These are phyloP conservation scores for Acanthamoeba culbertsoni DNA, from an alignment of 208 protist genomes.

Conservation along the genomic window DNA sequence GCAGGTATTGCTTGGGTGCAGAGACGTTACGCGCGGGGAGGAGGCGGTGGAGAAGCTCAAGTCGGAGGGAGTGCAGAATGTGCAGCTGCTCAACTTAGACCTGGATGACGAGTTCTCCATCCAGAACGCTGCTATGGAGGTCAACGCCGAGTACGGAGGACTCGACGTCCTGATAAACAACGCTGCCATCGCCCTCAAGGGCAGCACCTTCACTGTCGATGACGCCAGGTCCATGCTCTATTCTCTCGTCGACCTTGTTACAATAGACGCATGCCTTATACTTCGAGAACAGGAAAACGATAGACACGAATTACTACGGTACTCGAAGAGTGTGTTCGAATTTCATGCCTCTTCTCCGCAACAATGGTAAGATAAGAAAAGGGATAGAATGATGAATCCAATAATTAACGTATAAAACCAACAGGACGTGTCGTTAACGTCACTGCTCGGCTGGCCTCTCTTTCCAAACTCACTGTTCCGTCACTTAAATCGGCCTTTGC, in stretches of 20 bases:
- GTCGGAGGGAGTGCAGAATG: background rate
- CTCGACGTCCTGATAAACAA: conserved; percentile 57
- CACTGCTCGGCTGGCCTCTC: background rate
- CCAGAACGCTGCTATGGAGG: background rate
- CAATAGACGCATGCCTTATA: background rate
- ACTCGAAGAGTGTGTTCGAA: background rate
- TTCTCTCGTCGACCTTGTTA: background rate
- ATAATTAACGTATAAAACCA: background rate
- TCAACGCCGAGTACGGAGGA: background rate
- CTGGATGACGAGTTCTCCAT: background rate
- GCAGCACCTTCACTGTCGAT: background rate
- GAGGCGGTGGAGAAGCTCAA: background rate
- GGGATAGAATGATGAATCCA: background rate
- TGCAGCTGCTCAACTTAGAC: background rate
- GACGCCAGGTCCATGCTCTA: background rate
- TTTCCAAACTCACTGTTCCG: background rate
- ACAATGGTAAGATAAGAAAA: background rate
- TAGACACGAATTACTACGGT: conserved; percentile 31
- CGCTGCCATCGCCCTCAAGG: conserved; percentile 30
- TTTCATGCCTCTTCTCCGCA: background rate
- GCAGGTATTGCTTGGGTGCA: conserved; percentile 1
- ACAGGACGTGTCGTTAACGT: conserved; percentile 10
- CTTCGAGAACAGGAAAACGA: background rate
- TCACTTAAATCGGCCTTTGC: background rate
- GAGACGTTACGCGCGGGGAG: background rate